Evolutionary conservation across 2,329 filamentous ascomycete species (phyloP), one percentile per base, ranked within the genome.

Genomic region (Colletotrichum abscissum): DNA sequence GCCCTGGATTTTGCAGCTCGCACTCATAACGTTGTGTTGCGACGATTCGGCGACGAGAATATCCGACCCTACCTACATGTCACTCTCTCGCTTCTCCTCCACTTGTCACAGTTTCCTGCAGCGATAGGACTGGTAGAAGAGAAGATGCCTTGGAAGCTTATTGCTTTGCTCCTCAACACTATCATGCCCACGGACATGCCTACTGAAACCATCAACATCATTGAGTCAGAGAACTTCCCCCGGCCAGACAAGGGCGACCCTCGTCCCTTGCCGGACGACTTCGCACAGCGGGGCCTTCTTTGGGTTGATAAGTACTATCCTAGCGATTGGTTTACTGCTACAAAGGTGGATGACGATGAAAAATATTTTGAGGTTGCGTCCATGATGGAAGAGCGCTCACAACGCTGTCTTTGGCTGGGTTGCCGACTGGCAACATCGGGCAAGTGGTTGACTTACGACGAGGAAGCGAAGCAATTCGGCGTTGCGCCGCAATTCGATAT

Each of bases 181-280:
- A 73, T 84, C 0, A 77, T 84, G 11, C 28, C 35, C 3, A n/a
- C 1, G 3, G 33, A 30, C 1, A 5, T 33, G 1, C 19, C 49
- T 2, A 42, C 26, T 1, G 59, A 64, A 2, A 63, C 16, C 19
- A 30, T 69, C n/a, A 81, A 82, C 4, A 63, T 16, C 46, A 30
- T 69, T 12, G 81, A 83, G 38, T 82, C 78, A 35, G 79, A 78
- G 1, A 77, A 81, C 0, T 91, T 93, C 69, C 88, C 89, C 0
- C 78, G 81, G 1, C 82, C 83, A 2, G 84, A 84, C 2, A 83
- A 83, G 52, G 81, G 82, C 1, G 79, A 85, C 0, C 85, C 85
- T 1, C 84, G 87, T 1, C 92, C 92, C 0, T 79, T 95, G 0
- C 91, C 92, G 0, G 93, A 95, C 62, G 93, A 95, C 73, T 94